phyloP scores from a whole-genome alignment of 768 basidiomycete species.

The Hydnum rufescens region DNA sequence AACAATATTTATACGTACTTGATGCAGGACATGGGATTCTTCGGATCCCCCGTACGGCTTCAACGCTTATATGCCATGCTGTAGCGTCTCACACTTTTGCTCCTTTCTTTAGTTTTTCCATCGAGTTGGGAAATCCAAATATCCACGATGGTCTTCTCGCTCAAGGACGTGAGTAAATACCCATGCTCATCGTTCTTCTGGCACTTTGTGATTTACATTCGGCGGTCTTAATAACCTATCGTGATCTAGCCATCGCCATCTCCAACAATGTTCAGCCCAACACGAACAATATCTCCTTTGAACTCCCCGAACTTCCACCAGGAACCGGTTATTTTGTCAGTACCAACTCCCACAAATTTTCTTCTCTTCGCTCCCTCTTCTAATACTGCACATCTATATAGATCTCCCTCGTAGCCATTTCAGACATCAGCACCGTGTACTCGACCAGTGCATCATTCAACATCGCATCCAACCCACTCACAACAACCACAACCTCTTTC shows the following conservation, averaged over 20 bases:
- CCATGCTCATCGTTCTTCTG: neutral
- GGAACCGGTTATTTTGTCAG: neutral
- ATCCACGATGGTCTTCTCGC: conserved; percentile 1
- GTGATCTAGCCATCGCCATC: neutral
- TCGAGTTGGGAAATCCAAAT: neutral
- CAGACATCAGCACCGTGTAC: neutral
- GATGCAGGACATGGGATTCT: neutral
- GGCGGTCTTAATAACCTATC: neutral
- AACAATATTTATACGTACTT: neutral
- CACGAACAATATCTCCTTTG: neutral
- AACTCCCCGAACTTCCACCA: neutral
- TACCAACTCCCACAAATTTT: too few species aligned
- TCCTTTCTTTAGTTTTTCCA: neutral
- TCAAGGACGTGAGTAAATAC: neutral
- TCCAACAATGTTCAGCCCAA: neutral
- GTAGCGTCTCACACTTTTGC: neutral
- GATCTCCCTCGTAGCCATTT: neutral
- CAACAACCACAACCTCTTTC: neutral
- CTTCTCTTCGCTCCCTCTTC: neutral
- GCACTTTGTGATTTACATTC: neutral
- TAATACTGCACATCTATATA: neutral
- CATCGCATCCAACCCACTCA: neutral
- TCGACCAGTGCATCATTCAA: neutral
- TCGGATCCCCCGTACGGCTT: neutral
- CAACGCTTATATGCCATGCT: neutral